Conservation (phyloP, 139 green algal species). For the Coelastrella sp. region DNA sequence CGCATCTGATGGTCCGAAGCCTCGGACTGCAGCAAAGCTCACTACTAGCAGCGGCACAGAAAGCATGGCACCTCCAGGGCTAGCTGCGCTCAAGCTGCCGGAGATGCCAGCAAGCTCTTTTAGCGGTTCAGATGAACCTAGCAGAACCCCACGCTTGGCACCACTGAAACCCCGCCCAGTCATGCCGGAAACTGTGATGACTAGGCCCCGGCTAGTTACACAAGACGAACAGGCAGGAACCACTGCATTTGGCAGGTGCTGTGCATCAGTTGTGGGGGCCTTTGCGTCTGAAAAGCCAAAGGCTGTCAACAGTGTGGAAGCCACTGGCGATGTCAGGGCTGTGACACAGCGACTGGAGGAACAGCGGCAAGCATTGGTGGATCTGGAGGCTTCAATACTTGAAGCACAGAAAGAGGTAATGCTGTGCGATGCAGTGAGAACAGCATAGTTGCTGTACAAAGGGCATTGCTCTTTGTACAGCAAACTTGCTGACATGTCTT, state of each 20-base stretch:
- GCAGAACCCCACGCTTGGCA: not conserved
- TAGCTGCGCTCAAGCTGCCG: no score
- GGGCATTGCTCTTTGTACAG: no score
- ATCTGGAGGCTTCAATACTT: slow-evolving; percentile 31
- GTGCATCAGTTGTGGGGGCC: not conserved
- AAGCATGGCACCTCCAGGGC: no score
- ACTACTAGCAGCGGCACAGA: no score
- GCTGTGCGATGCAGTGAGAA: not conserved
- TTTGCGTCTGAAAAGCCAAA: not conserved
- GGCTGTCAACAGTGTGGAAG: not conserved
- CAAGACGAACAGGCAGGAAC: slow-evolving; percentile 1
- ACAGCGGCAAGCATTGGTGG: slow-evolving; percentile 37
- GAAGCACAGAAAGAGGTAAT: slow-evolving; percentile 42
- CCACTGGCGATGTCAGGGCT: not conserved
- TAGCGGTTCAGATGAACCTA: not conserved
- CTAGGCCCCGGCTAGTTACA: slow-evolving; percentile 1
- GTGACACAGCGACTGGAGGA: slow-evolving; percentile 16
- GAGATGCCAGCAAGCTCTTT: not conserved
- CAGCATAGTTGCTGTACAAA: no score
- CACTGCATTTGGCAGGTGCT: slow-evolving; percentile 21
- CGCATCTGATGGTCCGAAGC: not conserved
- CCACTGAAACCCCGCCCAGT: slow-evolving; percentile 6
- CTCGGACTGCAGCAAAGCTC: not conserved
- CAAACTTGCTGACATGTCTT: no score
- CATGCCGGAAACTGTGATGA: not conserved